Percentiles rank a stretch among this genome's conserved stretches.
These are phyloP conservation scores for Cytauxzoon felis DNA, from an alignment of 169 alveolate genomes.

Conservation along the genomic window DNA sequence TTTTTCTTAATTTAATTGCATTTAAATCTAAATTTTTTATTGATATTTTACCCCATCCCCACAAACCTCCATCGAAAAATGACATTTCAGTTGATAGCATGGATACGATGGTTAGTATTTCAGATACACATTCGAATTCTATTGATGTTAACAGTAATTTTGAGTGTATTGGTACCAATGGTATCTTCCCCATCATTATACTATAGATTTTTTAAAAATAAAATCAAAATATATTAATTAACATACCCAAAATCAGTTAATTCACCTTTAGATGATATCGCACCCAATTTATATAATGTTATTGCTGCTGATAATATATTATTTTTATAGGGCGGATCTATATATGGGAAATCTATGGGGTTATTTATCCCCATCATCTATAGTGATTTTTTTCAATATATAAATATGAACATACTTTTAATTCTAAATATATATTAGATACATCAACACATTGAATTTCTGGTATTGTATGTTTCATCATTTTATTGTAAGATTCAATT, in stretches of 20 bases:
- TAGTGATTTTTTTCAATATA: not conserved
- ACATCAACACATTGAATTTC: slow-evolving; percentile 88
- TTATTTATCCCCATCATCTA: slow-evolving; percentile 77
- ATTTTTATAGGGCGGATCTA: slow-evolving; percentile 83
- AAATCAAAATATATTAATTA: not conserved
- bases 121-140: slow-evolving; percentile 84
- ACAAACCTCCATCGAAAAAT: slow-evolving; percentile 20
- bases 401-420: slow-evolving; percentile 59
- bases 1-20: slow-evolving; percentile 21
- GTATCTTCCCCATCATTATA: slow-evolving; percentile 83
- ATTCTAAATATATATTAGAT: slow-evolving; percentile 83
- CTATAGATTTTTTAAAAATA: not conserved
- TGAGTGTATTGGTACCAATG: slow-evolving; percentile 86
- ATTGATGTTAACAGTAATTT: slow-evolving; percentile 82
- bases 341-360: slow-evolving; percentile 78
- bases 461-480: slow-evolving; percentile 78
- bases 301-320: slow-evolving; percentile 74
- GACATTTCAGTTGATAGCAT: slow-evolving; percentile 68
- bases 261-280: slow-evolving; percentile 60
- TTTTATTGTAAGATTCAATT: slow-evolving; percentile 73
- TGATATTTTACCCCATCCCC: not conserved
- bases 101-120: slow-evolving; percentile 84
- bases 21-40: slow-evolving; percentile 32
- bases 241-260: slow-evolving; percentile 54
- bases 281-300: slow-evolving; percentile 79